Percentiles rank a stretch among this genome's conserved stretches.
These are phyloP conservation scores for Ascochyta koolunga DNA, from an alignment of 2,329 filamentous ascomycete species.

Conservation along the genomic window DNA sequence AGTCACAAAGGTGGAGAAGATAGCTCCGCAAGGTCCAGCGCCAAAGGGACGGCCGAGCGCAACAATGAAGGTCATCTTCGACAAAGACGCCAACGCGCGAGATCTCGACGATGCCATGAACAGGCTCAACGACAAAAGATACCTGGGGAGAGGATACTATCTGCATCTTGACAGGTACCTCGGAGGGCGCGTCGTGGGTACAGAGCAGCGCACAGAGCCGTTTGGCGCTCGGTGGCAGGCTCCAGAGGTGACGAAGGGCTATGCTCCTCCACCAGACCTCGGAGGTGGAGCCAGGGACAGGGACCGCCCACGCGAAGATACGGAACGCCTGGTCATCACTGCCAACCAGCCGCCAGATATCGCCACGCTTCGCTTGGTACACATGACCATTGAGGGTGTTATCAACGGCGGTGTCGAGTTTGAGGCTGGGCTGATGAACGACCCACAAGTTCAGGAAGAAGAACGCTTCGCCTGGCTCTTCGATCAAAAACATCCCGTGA, in stretches of 20 bases:
- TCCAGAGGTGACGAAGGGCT: conserved; percentile 36
- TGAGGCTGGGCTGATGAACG: conserved; percentile 88
- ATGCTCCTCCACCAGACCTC: conserved; percentile 37
- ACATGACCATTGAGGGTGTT: conserved; percentile 82
- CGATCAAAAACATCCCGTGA: conserved; percentile 72
- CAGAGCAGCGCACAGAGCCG: conserved; percentile 31
- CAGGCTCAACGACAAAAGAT: conserved; percentile 43
- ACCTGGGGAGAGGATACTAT: conserved; percentile 42
- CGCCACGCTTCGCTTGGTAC: conserved; percentile 79
- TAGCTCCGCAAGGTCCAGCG: conserved; percentile 29
- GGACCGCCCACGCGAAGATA: conserved; percentile 30
- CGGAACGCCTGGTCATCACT: conserved; percentile 38
- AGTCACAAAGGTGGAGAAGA: conserved; percentile 38
- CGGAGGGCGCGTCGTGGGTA: conserved; percentile 30
- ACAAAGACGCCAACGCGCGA: conserved; percentile 34
- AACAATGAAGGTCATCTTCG: conserved; percentile 42
- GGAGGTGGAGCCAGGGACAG: conserved; percentile 28
- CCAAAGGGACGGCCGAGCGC: conserved; percentile 30
- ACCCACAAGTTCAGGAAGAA: conserved; percentile 80
- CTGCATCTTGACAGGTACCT: conserved; percentile 43
- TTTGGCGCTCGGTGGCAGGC: conserved; percentile 42
- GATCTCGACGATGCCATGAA: conserved; percentile 42
- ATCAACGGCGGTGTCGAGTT: conserved; percentile 83
- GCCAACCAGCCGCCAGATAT: conserved; percentile 78
- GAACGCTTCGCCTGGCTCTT: conserved; percentile 95